A percentile compares a stretch with the other conserved stretches of the same genome.
phyloP scores from a whole-genome alignment of 2,329 filamentous ascomycete species.

The Rasamsonia emersonii region DNA sequence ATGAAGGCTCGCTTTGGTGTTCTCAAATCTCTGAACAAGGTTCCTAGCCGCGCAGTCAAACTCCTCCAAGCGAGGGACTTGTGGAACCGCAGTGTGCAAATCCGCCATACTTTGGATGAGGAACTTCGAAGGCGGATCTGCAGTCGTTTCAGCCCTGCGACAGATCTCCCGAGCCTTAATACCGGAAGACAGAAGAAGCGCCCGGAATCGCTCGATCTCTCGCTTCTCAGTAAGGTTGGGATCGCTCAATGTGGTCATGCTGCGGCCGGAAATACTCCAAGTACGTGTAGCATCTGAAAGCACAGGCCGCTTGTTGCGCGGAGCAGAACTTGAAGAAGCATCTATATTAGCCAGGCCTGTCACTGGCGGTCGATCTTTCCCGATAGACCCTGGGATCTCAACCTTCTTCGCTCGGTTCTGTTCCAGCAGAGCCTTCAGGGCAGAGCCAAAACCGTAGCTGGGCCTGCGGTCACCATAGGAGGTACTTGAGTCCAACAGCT shows the following conservation, averaged over 20 bases:
- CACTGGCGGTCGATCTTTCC: conserved; percentile 31
- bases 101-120: conserved; percentile 22
- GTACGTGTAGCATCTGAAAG: conserved; percentile 38
- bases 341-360: conserved; percentile 38
- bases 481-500: conserved; percentile 6
- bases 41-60: conserved; percentile 46
- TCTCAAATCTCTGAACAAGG: conserved; percentile 41
- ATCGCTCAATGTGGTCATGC: conserved; percentile 27
- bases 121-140: conserved; percentile 27
- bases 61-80: conserved; percentile 42
- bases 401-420: conserved; percentile 19
- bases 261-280: conserved; percentile 52
- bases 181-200: conserved; percentile 73
- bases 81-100: conserved; percentile 25
- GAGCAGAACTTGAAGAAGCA: conserved; percentile 14
- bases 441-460: conserved; percentile 23
- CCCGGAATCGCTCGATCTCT: conserved; percentile 72
- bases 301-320: conserved; percentile 24
- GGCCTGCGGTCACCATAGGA: conserved; percentile 12
- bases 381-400: conserved; percentile 20
- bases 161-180: conserved; percentile 79
- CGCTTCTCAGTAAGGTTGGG: conserved; percentile 46
- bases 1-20: conserved; percentile 36
- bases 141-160: conserved; percentile 50
- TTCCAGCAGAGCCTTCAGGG: conserved; percentile 14